A percentile compares a stretch with the other conserved stretches of the same genome.
phyloP scores from a whole-genome alignment of 495 filamentous ascomycete species.

The Aspergillus ostianus region DNA sequence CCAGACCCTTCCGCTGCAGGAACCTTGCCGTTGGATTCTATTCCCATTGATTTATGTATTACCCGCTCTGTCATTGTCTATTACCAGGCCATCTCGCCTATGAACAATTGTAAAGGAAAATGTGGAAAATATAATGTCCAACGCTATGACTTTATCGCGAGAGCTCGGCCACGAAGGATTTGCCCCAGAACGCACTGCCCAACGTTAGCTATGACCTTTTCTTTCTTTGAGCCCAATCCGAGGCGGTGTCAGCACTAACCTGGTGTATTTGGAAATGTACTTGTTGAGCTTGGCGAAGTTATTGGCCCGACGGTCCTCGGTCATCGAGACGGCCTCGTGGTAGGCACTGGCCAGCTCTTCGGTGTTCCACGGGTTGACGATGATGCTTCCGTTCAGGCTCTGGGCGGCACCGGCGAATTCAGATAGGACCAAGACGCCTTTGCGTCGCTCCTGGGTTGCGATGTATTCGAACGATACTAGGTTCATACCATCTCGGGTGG shows the following conservation, averaged over 20 bases:
- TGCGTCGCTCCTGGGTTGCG: constrained; percentile 80
- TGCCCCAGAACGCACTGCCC: constrained; percentile 87
- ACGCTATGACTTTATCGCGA: background rate
- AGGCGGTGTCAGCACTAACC: constrained; percentile 37
- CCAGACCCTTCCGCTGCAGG: background rate
- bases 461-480: constrained; percentile 99
- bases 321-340: constrained; percentile 91
- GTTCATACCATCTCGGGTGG: constrained; percentile 97
- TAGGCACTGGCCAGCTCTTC: constrained; percentile 92
- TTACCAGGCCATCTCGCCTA: background rate
- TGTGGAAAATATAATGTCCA: background rate
- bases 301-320: constrained; percentile 73
- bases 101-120: background rate
- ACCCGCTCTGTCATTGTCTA: background rate
- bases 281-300: constrained; percentile 88
- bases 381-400: constrained; percentile 84
- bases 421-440: constrained; percentile 89
- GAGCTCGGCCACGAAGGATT: constrained; percentile 78
- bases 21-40: background rate
- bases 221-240: background rate
- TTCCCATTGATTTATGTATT: background rate
- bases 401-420: constrained; percentile 96
- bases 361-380: constrained; percentile 97
- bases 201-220: constrained; percentile 10
- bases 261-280: constrained; percentile 95